Percentiles rank a stretch among this genome's conserved stretches.
phyloP scores from a whole-genome alignment of 129 eudicot genomes.

The Centella asiatica region DNA sequence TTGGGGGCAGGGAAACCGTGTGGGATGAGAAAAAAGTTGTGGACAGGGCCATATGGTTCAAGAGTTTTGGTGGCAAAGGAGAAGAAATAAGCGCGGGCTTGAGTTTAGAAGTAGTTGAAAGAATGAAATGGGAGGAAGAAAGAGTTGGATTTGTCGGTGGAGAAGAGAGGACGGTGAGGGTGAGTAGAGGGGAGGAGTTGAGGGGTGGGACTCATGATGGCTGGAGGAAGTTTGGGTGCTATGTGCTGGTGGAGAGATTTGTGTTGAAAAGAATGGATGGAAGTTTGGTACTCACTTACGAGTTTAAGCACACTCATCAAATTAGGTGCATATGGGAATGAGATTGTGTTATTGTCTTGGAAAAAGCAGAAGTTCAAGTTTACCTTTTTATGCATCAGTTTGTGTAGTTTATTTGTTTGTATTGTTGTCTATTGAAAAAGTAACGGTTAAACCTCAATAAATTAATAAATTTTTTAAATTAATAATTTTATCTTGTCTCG shows the following conservation, averaged over 20 bases:
- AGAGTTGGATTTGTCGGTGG: slow-evolving; percentile 58
- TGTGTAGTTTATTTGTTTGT: too few species aligned
- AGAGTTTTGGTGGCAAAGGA: slow-evolving; percentile 3
- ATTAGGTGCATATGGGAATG: slow-evolving; percentile 39
- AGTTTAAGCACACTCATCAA: slow-evolving; percentile 41
- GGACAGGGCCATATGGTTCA: slow-evolving; percentile 26
- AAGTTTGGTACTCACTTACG: slow-evolving; percentile 49
- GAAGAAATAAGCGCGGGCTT: slow-evolving; percentile 40
- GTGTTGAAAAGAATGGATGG: slow-evolving; percentile 67
- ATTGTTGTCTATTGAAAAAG: too few species aligned
- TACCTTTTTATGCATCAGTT: too few species aligned
- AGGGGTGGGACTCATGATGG: slow-evolving; percentile 31
- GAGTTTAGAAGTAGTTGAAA: slow-evolving; percentile 30
- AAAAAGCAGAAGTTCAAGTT: too few species aligned
- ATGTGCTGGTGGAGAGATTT: slow-evolving; percentile 77
- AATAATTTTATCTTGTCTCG: too few species aligned
- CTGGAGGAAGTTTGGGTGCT: slow-evolving; percentile 54
- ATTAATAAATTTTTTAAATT: too few species aligned
- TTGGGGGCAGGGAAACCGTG: slow-evolving; percentile 37
- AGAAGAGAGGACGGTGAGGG: slow-evolving; percentile 23
- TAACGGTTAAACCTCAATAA: too few species aligned
- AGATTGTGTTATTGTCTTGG: slow-evolving; percentile 1
- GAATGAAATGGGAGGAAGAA: slow-evolving; percentile 60
- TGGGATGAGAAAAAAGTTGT: slow-evolving; percentile 32
- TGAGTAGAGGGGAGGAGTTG: slow-evolving; percentile 30